These are phyloP conservation scores for Thelonectria blattea DNA, from an alignment of 2,329 filamentous ascomycete species.

Conservation along the genomic window DNA sequence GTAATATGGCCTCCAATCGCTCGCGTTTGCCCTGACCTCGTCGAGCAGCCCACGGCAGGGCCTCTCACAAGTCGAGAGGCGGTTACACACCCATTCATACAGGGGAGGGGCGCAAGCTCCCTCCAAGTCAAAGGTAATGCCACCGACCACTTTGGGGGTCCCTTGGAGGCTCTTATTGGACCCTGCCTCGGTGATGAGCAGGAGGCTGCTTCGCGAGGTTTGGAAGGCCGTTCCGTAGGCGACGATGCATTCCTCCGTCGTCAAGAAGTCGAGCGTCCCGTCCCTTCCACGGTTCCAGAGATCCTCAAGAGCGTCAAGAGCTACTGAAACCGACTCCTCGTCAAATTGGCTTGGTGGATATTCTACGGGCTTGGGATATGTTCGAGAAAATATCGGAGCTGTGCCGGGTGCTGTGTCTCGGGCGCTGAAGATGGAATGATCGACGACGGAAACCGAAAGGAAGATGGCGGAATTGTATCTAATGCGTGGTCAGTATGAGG, in stretches of 20 bases:
- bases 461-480: conserved; percentile 24
- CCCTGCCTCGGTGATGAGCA: conserved; percentile 2
- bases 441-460: conserved; percentile 1
- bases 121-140: too few species aligned
- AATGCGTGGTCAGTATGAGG: background rate
- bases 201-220: conserved; percentile 4
- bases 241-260: conserved; percentile 12
- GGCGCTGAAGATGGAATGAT: background rate
- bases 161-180: too few species aligned
- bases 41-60: background rate
- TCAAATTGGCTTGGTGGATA: too few species aligned
- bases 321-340: too few species aligned
- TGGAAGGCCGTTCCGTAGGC: conserved; percentile 16
- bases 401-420: background rate
- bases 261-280: conserved; percentile 2
- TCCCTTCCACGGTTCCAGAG: background rate
- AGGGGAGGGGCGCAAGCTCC: background rate
- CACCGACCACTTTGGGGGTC: too few species aligned
- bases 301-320: too few species aligned
- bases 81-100: conserved; percentile 11
- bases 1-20: conserved; percentile 10
- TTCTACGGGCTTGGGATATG: background rate
- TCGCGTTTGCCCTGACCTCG: background rate
- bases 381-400: background rate
- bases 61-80: background rate